Base-by-base conservation (phyloP, 495 filamentous ascomycete species). In the Emericellopsis terricola region DNA sequence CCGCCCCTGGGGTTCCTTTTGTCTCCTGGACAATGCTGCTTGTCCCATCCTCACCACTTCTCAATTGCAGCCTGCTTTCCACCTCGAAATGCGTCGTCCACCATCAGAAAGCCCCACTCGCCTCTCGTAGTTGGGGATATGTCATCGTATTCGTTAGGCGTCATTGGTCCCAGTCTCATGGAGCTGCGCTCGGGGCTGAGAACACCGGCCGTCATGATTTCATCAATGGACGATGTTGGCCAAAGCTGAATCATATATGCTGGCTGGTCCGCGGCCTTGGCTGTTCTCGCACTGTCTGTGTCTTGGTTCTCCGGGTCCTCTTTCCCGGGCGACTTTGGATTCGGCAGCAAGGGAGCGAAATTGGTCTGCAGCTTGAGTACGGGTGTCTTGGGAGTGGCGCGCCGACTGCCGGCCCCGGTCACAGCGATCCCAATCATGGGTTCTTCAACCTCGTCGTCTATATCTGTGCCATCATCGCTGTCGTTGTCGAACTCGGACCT, bases 41-140 rank as follows among this genome's bases (percentile, higher is more conserved):
- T n/a, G n/a, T n/a, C n/a, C n/a, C n/a, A n/a, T n/a, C n/a, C n/a
- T 43, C 31, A 50, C 37, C 48, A 58, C 29, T 49, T 56, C 46
- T 59, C 56, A 8, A 68, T 53, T 29, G 44, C 44, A 7, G 40
- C 60, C 28, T 39, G 55, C 37, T 41, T 50, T 14, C 41, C 50
- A n/a, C 42, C 41, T 18, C 38, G 44, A 53, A 56, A 56, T 8
- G 46, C 51, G 7, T 57, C 55, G n/a, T 51, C 56, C n/a, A 51
- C 54, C 39, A 64, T 64, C 36, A 70, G 38, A 36, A 65, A 64
- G 10, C 62, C 60, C 65, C 65, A 71, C 49, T 69, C 65, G 8
- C 62, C 62, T 23, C 58, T 47, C 10, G 67, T 71, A 11, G 63
- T 57, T 9, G 65, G 67, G 19, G 60, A 65, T 29, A 69, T 64